phyloP scores from a whole-genome alignment of 768 basidiomycete genomes.

The Termitomyces eurrhizus region DNA sequence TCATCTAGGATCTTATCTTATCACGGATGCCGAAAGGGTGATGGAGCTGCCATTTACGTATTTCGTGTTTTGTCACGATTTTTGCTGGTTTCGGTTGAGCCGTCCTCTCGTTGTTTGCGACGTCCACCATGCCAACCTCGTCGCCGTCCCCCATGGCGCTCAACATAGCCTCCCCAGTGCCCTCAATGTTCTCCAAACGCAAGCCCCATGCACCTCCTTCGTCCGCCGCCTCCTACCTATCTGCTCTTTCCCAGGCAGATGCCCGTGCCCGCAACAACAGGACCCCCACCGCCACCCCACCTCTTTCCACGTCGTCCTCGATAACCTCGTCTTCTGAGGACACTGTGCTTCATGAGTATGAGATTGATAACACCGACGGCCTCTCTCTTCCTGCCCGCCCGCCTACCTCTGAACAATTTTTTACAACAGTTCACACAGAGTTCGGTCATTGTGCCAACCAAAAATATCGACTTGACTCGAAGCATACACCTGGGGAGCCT shows the following conservation, averaged over 20 bases:
- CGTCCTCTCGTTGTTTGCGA: neutral
- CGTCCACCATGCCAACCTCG: constrained; percentile 13
- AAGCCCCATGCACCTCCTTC: constrained; percentile 27
- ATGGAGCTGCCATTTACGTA: neutral
- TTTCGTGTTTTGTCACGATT: neutral
- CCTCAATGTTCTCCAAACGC: constrained; percentile 62
- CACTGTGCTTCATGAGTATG: constrained; percentile 53
- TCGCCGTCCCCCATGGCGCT: constrained; percentile 64
- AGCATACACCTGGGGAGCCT: constrained; percentile 49
- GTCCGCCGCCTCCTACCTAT: constrained; percentile 41
- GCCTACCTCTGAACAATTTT: constrained; percentile 78
- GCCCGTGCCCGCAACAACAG: constrained; percentile 52
- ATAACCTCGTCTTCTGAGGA: constrained; percentile 68
- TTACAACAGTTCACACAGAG: constrained; percentile 80
- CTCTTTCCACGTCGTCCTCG: constrained; percentile 72
- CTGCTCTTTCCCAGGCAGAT: constrained; percentile 49
- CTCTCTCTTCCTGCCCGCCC: constrained; percentile 60
- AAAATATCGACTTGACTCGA: constrained; percentile 62
- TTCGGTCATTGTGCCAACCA: constrained; percentile 89
- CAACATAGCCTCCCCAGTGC: constrained; percentile 42
- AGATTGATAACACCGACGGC: constrained; percentile 45
- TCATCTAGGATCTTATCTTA: constrained; percentile 7
- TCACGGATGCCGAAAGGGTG: neutral
- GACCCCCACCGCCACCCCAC: constrained; percentile 62
- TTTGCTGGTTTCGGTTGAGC: constrained; percentile 2